A percentile compares a stretch with the other conserved stretches of the same genome.
These are phyloP conservation scores for Naegleria fowleri DNA, from an alignment of 208 protist genomes.

Conservation along the genomic window DNA sequence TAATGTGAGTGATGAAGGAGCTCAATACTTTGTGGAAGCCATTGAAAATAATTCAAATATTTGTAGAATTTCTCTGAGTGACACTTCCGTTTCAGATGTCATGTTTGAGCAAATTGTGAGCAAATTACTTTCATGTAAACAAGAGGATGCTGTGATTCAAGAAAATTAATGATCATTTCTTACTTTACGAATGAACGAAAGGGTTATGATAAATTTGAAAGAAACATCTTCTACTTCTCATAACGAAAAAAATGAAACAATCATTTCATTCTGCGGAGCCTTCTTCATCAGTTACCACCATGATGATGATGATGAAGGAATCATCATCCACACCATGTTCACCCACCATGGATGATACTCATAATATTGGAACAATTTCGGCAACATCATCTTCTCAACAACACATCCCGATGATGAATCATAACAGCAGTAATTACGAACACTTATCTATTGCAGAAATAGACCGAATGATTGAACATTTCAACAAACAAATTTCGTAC, in stretches of 20 bases:
- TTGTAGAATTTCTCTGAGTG: background rate
- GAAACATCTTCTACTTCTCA: too few relatives aligned
- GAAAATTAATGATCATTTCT: background rate
- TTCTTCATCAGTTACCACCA: too few relatives aligned
- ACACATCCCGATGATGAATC: background rate
- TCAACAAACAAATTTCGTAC: background rate
- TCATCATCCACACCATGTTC: background rate
- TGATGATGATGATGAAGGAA: background rate
- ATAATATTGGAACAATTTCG: too few relatives aligned
- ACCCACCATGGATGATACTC: background rate
- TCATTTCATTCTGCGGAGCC: too few relatives aligned
- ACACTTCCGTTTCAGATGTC: background rate
- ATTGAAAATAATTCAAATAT: background rate
- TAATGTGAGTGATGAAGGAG: background rate
- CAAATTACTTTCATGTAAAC: background rate
- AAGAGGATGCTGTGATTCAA: background rate
- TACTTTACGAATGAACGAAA: too few relatives aligned
- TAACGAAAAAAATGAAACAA: background rate
- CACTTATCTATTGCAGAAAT: background rate
- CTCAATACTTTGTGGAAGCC: background rate
- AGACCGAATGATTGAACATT: background rate
- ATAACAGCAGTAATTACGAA: background rate
- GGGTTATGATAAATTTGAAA: too few relatives aligned
- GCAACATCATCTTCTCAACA: background rate
- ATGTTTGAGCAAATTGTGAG: background rate